These are phyloP conservation scores for Pyrenochaeta sp. DNA, from an alignment of 2,329 filamentous ascomycete species.

Conservation along the genomic window DNA sequence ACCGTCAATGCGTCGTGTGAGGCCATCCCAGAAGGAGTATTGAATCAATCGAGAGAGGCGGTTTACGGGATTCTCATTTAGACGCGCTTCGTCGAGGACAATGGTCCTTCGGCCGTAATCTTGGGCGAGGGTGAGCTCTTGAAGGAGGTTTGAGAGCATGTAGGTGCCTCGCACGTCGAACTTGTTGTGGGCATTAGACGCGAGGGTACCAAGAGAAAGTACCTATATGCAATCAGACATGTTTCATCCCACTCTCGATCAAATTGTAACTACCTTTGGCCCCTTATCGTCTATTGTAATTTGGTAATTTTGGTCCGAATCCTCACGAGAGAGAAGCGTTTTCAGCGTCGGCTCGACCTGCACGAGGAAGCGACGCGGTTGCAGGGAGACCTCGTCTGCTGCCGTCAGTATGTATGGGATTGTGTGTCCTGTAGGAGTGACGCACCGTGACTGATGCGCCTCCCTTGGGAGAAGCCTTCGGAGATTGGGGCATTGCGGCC, in stretches of 20 bases:
- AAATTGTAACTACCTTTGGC: constrained; percentile 82
- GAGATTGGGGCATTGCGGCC: constrained; percentile 41
- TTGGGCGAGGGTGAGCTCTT: constrained; percentile 92
- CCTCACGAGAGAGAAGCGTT: constrained; percentile 82
- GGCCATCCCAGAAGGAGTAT: constrained; percentile 89
- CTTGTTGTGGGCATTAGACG: constrained; percentile 83
- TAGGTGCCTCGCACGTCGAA: constrained; percentile 96
- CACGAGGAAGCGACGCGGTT: constrained; percentile 82
- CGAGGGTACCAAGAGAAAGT: constrained; percentile 82
- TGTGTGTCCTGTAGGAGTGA: constrained; percentile 8
- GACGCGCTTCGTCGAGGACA: constrained; percentile 85
- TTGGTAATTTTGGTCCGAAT: constrained; percentile 93
- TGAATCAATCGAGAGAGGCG: constrained; percentile 86
- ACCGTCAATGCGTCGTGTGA: constrained; percentile 90
- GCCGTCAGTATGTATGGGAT: constrained; percentile 19
- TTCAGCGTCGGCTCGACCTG: constrained; percentile 85
- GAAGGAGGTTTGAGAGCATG: constrained; percentile 94
- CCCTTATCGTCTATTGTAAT: constrained; percentile 97
- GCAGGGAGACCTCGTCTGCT: constrained; percentile 75
- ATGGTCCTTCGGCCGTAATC: constrained; percentile 90
- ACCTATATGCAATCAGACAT: constrained; percentile 61
- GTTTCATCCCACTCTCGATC: not conserved
- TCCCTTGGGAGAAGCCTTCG: constrained; percentile 39
- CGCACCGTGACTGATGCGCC: constrained; percentile 51
- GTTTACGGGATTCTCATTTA: constrained; percentile 95